Conservation (phyloP, 306 rosid species). For the Casuarina equisetifolia region DNA sequence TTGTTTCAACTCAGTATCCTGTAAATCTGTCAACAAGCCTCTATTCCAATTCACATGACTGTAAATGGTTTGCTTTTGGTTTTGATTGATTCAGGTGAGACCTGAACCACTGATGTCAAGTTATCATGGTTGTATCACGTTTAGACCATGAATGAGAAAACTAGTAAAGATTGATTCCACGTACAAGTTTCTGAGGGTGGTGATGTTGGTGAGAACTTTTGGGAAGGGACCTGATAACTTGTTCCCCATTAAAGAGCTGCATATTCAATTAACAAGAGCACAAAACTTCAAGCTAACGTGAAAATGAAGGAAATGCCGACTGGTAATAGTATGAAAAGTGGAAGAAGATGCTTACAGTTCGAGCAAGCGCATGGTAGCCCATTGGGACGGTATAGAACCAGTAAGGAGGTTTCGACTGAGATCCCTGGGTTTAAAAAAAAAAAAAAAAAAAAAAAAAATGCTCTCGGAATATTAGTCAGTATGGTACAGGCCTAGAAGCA, state of each 20-base stretch:
- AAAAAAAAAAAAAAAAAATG: too few relatives aligned
- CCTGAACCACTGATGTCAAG: not conserved
- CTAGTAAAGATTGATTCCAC: slow-evolving; percentile 31
- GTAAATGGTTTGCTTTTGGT: not conserved
- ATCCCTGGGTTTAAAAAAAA: slow-evolving; percentile 41
- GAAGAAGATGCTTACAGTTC: slow-evolving; percentile 56
- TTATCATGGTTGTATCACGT: not conserved
- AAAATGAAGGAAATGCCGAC: slow-evolving; percentile 7
- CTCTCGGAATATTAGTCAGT: not conserved
- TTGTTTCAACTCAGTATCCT: not conserved
- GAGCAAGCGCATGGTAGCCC: slow-evolving; percentile 68
- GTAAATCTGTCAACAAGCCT: not conserved
- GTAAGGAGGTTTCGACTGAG: slow-evolving; percentile 69
- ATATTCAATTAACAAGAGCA: slow-evolving; percentile 29
- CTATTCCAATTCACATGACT: not conserved
- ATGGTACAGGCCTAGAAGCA: slow-evolving; percentile 12
- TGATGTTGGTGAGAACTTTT: slow-evolving; percentile 67
- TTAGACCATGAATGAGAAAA: slow-evolving; percentile 18
- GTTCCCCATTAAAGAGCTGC: slow-evolving; percentile 91
- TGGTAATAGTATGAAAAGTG: slow-evolving; percentile 17
- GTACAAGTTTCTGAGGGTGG: slow-evolving; percentile 82
- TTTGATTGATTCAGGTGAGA: not conserved
- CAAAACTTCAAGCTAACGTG: slow-evolving; percentile 14
- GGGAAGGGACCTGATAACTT: slow-evolving; percentile 90
- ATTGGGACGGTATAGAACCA: slow-evolving; percentile 71